These are phyloP conservation scores for Suillus lakei DNA, from an alignment of 768 basidiomycete genomes.

Conservation along the genomic window DNA sequence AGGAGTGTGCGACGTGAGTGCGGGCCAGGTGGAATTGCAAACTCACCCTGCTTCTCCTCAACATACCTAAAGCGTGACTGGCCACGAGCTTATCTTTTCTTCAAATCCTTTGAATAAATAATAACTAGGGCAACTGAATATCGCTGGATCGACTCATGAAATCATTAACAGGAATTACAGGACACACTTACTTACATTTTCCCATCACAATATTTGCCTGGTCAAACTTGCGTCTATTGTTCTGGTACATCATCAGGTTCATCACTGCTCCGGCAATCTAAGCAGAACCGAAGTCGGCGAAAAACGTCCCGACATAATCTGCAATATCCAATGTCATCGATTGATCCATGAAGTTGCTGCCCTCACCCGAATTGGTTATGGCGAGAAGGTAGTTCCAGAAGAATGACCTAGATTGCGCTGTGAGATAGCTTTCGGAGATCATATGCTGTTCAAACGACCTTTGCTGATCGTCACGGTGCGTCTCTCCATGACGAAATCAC, in stretches of 20 bases:
- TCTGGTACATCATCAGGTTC: slow-evolving; percentile 35
- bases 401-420: no score
- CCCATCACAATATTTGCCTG: slow-evolving; percentile 42
- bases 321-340: no score
- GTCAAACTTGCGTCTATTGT: slow-evolving; percentile 33
- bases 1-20: slow-evolving; percentile 46
- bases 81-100: slow-evolving; percentile 21
- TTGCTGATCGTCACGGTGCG: no score
- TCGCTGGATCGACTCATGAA: slow-evolving; percentile 20
- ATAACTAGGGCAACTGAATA: slow-evolving; percentile 29
- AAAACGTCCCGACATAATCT: slow-evolving; percentile 42
- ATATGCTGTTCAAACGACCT: no score
- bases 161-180: background rate
- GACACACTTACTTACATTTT: slow-evolving; percentile 38
- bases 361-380: no score
- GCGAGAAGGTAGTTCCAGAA: no score
- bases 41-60: background rate
- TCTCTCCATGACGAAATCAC: no score
- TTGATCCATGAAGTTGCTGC: no score
- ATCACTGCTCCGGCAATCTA: slow-evolving; percentile 30
- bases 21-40: slow-evolving; percentile 31
- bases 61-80: no score
- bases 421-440: no score
- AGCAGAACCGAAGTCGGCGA: slow-evolving; percentile 38
- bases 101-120: slow-evolving; percentile 25